Percentiles rank a stretch among this genome's conserved stretches.
These are phyloP conservation scores for Tuber indicum DNA, from an alignment of 495 filamentous ascomycete genomes.

Conservation along the genomic window DNA sequence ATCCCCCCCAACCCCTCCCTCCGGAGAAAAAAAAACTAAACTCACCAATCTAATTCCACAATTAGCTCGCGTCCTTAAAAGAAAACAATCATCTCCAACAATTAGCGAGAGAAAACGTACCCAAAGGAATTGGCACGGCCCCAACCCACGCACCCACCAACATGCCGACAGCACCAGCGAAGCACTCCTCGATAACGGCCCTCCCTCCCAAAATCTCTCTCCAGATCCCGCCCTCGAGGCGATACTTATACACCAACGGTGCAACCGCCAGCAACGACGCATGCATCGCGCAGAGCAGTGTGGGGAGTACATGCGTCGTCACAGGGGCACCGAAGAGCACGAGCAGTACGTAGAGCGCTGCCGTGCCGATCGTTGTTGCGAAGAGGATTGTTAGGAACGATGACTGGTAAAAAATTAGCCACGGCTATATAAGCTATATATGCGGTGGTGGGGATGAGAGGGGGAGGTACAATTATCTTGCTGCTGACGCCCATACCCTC, in stretches of 20 bases:
- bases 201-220: conserved; percentile 56
- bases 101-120: conserved; percentile 31
- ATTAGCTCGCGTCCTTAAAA: background rate
- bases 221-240: conserved; percentile 70
- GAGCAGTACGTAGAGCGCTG: conserved; percentile 58
- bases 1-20: background rate
- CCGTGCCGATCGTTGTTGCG: conserved; percentile 42
- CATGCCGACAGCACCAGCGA: conserved; percentile 60
- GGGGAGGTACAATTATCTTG: conserved; percentile 44
- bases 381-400: conserved; percentile 54
- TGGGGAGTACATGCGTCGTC: conserved; percentile 73
- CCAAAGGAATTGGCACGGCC: conserved; percentile 86
- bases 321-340: conserved; percentile 88
- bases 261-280: conserved; percentile 67
- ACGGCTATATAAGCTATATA: conserved; percentile 23
- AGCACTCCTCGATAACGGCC: conserved; percentile 57
- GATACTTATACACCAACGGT: conserved; percentile 74
- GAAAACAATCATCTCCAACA: conserved; percentile 7
- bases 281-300: conserved; percentile 70
- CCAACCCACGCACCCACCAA: conserved; percentile 67
- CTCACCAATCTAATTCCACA: conserved; percentile 23
- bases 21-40: background rate
- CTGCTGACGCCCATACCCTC: conserved; percentile 40
- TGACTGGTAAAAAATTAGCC: conserved; percentile 49
- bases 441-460: conserved; percentile 42